Percentiles rank a stretch among this genome's conserved stretches.
Evolutionary conservation across 495 filamentous ascomycete genomes (phyloP).

Genomic region (Penicillium antarcticum): DNA sequence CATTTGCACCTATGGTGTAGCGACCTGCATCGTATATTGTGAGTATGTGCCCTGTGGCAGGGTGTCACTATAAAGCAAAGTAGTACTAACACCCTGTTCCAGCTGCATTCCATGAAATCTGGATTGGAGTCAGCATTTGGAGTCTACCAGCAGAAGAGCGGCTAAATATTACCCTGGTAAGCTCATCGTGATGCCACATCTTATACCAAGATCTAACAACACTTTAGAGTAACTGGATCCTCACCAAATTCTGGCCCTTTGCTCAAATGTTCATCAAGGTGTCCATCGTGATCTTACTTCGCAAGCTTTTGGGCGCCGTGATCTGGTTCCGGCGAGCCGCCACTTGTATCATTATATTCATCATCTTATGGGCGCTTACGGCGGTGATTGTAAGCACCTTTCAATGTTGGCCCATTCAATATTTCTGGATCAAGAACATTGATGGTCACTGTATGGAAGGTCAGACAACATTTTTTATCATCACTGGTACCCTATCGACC

Average conservation of each 20-base stretch:
- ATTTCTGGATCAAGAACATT: conserved; percentile 26
- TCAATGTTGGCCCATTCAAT: conserved; percentile 30
- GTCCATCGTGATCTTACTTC: conserved; percentile 35
- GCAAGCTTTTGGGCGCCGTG: conserved; percentile 19
- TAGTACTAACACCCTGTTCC: neutral
- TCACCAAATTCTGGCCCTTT: conserved; percentile 22
- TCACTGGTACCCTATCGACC: conserved; percentile 20
- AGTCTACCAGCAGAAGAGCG: neutral
- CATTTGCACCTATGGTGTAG: conserved; percentile 15
- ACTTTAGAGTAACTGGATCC: conserved; percentile 20
- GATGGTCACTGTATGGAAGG: conserved; percentile 26
- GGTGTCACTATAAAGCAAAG: neutral
- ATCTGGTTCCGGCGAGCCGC: conserved; percentile 6
- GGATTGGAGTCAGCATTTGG: neutral
- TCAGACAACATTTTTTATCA: conserved; percentile 15
- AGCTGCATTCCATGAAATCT: conserved; percentile 7
- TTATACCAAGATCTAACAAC: neutral
- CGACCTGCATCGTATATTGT: conserved; percentile 18
- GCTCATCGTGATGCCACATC: too few species aligned
- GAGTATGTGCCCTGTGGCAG: neutral
- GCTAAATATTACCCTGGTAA: conserved; percentile 11
- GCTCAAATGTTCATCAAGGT: conserved; percentile 32
- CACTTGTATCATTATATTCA: conserved; percentile 14
- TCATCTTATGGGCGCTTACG: conserved; percentile 20
- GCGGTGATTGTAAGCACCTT: conserved; percentile 25